A percentile compares a stretch with the other conserved stretches of the same genome.
phyloP scores from a whole-genome alignment of 257 asterid species.

The Solanum sitiens region DNA sequence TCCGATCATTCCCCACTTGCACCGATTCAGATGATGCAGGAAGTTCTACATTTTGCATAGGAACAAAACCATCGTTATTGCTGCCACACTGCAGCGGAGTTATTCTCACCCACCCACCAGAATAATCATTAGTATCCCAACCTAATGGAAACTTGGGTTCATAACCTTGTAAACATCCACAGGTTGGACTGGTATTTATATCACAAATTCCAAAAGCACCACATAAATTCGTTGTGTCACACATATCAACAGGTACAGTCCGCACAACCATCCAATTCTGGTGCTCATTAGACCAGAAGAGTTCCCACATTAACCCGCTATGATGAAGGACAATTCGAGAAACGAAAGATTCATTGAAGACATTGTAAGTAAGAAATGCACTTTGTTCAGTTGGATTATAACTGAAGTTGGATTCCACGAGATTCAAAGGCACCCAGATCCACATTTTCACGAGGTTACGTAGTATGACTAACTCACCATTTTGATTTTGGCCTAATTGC shows the following conservation, averaged over 20 bases:
- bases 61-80: not conserved
- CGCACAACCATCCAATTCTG: not conserved
- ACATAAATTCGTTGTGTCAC: not conserved
- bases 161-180: conserved; percentile 12
- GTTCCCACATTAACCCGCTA: not conserved
- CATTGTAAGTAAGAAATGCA: not conserved
- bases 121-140: not conserved
- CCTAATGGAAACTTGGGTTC: not conserved
- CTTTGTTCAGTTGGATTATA: not conserved
- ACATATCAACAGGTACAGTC: not conserved
- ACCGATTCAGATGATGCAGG: conserved; percentile 5
- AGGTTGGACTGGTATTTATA: not conserved
- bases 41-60: not conserved
- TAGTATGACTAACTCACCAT: not conserved
- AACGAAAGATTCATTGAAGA: not conserved
- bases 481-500: not conserved
- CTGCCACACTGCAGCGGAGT: not conserved
- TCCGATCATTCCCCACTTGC: not conserved
- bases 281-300: not conserved
- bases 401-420: not conserved
- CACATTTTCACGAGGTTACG: not conserved
- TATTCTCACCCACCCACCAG: conserved; percentile 17
- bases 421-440: not conserved
- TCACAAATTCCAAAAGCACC: conserved; percentile 13
- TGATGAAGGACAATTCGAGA: conserved; percentile 4